Evolutionary conservation across 768 basidiomycete genomes (phyloP), one percentile per base, ranked within the genome.

Genomic region (Lactarius indigo): DNA sequence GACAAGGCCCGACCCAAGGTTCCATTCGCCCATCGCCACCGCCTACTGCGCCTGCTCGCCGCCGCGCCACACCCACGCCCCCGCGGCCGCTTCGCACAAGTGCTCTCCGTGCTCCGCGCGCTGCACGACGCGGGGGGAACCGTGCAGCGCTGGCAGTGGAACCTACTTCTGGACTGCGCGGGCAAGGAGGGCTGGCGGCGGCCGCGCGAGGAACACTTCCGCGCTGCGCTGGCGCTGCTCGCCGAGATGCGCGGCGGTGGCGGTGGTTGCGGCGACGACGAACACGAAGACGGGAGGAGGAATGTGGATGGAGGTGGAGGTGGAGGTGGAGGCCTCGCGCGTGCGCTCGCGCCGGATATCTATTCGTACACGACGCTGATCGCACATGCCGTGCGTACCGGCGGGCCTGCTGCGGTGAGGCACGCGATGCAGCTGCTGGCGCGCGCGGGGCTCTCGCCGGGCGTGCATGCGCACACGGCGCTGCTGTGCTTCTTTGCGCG

Each of bases 101-200:
- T 93, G 4, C 79, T 91, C n/a, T 83, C 87, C n/a, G 83, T 91
- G 15, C 72, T 92, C 68, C 82, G 82, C 52, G 81, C 80, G 54
- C 77, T 93, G 47, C 84, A 82, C 64, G 76, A 76, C 26, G 79
- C 77, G n/a, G 87, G 85, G 15, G 88, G 85, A 28, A 76, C 63
- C 13, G 74, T 91, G 37, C 79, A 83, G 68, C 71, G 78, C n/a
- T 85, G 85, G 81, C 85, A 92, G 74, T 93, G 91, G 89, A 93
- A 92, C 73, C 79, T 84, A 9, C 80, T 94, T 55, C 83, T 93
- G 66, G 82, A 88, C 70, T 81, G 80, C 72, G 86, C 87, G 0
- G 90, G 86, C 18, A 65, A 64, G 26, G 83, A 82, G 66, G 88
- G 89, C 3, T 85, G 82, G 78, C 82, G 89, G 64, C 85, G 82